Evolutionary conservation across 768 basidiomycete genomes (phyloP).

Genomic region (Psilocybe subaeruginosa): DNA sequence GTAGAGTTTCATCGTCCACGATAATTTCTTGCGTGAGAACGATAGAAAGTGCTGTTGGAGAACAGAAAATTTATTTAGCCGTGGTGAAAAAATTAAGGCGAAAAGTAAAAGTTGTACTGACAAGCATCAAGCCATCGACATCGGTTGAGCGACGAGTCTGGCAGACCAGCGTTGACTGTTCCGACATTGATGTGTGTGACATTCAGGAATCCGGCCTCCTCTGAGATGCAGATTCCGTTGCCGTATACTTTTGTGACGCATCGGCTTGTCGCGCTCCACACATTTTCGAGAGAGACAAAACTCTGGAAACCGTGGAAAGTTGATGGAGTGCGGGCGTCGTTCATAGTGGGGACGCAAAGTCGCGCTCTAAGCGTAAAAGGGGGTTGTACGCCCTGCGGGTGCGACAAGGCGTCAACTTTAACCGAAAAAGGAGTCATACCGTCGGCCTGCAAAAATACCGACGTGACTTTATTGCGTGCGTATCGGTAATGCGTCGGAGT

Average conservation of each 20-base stretch:
- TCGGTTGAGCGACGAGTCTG: conserved; percentile 66
- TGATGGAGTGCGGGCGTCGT: conserved; percentile 53
- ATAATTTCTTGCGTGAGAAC: conserved; percentile 72
- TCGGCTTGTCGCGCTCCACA: conserved; percentile 58
- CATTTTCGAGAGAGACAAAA: conserved; percentile 53
- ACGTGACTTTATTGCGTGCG: conserved; percentile 34
- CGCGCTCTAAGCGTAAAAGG: conserved; percentile 59
- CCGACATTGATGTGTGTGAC: conserved; percentile 50
- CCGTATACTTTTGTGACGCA: conserved; percentile 66
- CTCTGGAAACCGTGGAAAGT: conserved; percentile 68
- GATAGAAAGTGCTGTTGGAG: conserved; percentile 49
- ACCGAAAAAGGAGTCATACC: conserved; percentile 68
- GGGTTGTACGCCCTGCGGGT: conserved; percentile 39
- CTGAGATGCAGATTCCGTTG: conserved; percentile 50
- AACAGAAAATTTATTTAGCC: conserved; percentile 21
- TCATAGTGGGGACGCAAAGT: conserved; percentile 57
- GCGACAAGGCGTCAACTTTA: conserved; percentile 56
- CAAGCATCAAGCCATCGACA: conserved; percentile 74
- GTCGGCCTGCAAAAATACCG: conserved; percentile 62
- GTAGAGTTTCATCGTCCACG: conserved; percentile 63
- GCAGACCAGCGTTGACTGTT: conserved; percentile 57
- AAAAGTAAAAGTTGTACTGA: conserved; percentile 39
- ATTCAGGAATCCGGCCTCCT: conserved; percentile 57
- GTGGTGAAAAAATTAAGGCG: conserved; percentile 25
- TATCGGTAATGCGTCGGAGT: conserved; percentile 31